Base-by-base conservation (phyloP, 768 basidiomycete species). In the Chalciporus chontae region DNA sequence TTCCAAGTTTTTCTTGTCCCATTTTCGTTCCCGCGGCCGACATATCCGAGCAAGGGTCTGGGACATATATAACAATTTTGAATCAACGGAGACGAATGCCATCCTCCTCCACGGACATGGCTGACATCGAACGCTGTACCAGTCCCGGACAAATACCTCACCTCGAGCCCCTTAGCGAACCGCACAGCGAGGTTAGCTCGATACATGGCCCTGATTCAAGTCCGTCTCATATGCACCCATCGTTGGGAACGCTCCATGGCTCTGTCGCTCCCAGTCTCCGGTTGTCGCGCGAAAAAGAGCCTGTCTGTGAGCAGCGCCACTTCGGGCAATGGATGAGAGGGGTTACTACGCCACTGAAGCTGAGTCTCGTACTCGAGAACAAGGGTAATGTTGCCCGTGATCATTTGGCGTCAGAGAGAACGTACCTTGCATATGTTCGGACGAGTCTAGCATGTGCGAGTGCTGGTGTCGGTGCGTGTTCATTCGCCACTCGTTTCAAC, bases 381-480 rank as follows among this genome's bases (percentile, higher is more conserved):
- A 73, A 73, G 18, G 83, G 83, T 8, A 83, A 77, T 54, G 80
- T 81, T 3, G 83, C 83, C 8, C 73, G 83, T 9, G 83, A 85
- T 55, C 83, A 85, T 56, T 69, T 84, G 0, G 83, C 83, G 2
- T 78, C 75, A 14, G 83, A 84, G 56, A 69, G 83, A 41, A 84
- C 83, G 2, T 84, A 80, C 57, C 66, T 85, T 32, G 81, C 83
- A 11, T 85, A 84, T 54, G 69, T 81, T 43, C 73, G 83, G n/a
- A 85, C 83, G 3, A 83, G 81, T 57, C 69, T 85, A 41, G 76
- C 79, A 1, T 71, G 83, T 32, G 77, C 80, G 3, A 75, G 79
- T 2, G 70, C 79, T 5, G 83, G 82, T 27, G 80, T 85, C 36
- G 19, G 21, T 11, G 3, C 11, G 10, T 14, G 2, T 10, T 17